Conservation (phyloP, 2,329 filamentous ascomycete species). For the Colletotrichum abscissum region DNA sequence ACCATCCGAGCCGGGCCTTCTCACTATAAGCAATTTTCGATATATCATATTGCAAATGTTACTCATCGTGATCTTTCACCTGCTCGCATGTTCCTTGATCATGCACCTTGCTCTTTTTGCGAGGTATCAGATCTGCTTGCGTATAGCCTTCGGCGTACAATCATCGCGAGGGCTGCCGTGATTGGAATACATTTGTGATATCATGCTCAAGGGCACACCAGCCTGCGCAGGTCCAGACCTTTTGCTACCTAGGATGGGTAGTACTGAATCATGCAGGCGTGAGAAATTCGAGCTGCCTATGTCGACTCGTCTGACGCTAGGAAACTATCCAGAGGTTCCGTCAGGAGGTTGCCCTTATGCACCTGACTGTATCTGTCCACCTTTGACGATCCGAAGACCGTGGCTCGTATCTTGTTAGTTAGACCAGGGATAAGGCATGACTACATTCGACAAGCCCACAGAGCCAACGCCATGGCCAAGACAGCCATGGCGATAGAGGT, state of each 20-base stretch:
- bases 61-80: slow-evolving; percentile 2
- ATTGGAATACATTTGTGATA: slow-evolving; percentile 17
- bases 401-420: background rate
- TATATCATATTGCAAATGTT: slow-evolving; percentile 18
- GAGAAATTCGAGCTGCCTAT: slow-evolving; percentile 2
- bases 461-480: background rate
- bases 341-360: slow-evolving; percentile 39
- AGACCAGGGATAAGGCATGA: background rate
- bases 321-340: slow-evolving; percentile 22
- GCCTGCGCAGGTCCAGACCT: slow-evolving; percentile 28
- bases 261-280: slow-evolving; percentile 23
- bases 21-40: slow-evolving; percentile 8
- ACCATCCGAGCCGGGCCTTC: background rate
- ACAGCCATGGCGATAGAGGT: background rate
- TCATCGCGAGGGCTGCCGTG: slow-evolving; percentile 3
- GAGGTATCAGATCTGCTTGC: slow-evolving; percentile 9
- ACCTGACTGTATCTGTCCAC: slow-evolving; percentile 21
- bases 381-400: background rate
- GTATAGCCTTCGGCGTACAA: background rate
- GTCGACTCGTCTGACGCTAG: slow-evolving; percentile 23
- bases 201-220: slow-evolving; percentile 8
- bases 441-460: background rate
- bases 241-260: slow-evolving; percentile 14
- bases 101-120: slow-evolving; percentile 19
- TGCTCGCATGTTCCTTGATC: background rate